phyloP scores from a whole-genome alignment of 2,329 filamentous ascomycete species.

The Xylaria sp. region DNA sequence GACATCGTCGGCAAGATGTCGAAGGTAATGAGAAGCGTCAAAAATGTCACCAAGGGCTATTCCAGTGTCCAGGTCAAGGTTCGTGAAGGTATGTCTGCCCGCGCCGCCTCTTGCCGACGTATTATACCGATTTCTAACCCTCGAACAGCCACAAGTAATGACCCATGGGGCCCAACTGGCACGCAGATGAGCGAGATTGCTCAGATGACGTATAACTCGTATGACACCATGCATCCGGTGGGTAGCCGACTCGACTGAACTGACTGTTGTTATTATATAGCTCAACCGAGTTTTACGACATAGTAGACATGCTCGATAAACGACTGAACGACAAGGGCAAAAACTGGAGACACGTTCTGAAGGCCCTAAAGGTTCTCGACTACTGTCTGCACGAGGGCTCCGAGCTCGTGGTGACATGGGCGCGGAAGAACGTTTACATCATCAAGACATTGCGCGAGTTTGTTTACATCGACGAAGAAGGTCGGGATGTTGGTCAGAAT shows the following conservation, averaged over 20 bases:
- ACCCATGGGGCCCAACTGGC: constrained; percentile 95
- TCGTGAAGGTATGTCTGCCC: constrained; percentile 67
- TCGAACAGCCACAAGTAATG: constrained; percentile 87
- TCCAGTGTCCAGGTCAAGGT: constrained; percentile 96
- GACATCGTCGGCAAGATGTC: constrained; percentile 62
- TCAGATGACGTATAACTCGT: constrained; percentile 97
- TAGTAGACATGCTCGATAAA: constrained; percentile 99
- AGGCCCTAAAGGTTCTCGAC: constrained; percentile 94
- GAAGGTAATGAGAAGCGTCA: constrained; percentile 93
- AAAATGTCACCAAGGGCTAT: constrained; percentile 99
- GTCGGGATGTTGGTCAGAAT: constrained; percentile 91
- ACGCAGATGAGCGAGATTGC: constrained; percentile 99
- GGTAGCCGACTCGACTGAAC: constrained; percentile 6
- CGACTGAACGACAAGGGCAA: constrained; percentile 98
- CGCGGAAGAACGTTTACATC: constrained; percentile 95
- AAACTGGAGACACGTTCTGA: constrained; percentile 98
- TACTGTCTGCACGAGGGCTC: constrained; percentile 98
- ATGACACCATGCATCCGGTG: constrained; percentile 29
- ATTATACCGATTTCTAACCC: constrained; percentile 27
- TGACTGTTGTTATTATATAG: constrained; percentile 41
- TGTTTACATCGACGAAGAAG: constrained; percentile 92
- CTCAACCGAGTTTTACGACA: constrained; percentile 96
- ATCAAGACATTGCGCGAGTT: constrained; percentile 98
- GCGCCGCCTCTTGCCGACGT: constrained; percentile 1
- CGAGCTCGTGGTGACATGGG: constrained; percentile 95